Evolutionary conservation across 495 filamentous ascomycete genomes (phyloP), one percentile per base, ranked within the genome.

Genomic region (Penicillium flavigenum): DNA sequence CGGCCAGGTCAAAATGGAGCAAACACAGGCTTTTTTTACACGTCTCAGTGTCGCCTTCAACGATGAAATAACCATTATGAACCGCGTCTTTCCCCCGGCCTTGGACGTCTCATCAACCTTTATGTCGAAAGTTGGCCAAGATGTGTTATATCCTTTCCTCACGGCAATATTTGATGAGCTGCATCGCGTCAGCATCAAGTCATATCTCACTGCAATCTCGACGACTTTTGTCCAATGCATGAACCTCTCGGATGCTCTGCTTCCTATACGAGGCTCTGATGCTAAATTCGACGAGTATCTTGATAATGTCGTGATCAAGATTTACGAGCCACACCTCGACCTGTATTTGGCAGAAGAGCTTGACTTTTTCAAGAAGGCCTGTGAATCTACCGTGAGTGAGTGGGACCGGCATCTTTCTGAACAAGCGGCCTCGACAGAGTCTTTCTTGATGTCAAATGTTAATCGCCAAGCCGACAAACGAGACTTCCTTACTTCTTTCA

Each of bases 401-500:
- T 99, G 94, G 94, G 93, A 96, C 70, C 88, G 88, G 71, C 90
- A 93, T 70, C 81, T 96, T 31, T 88, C 88, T 1, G 94, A 94
- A 54, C 89, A 96, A 70, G 92, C 96, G 47, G 91, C 91, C 32
- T 88, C 88, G 5, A 89, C 88, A 16, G 93, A 98, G 69, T 92
- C 90, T 0, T 93, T 95, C 64, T 90, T 91, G 72, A 96, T 97
- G 92, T 89, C 86, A 9, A 96, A 89, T 65, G 83, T 98, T 66
- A 96, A 91, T 59, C 83, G 95, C 27, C 91, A 96, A 76, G 93
- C 90, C 3, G 95, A 94, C 66, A 99, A 99, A 71, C 86, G 87
- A 44, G 95, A 99, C 70, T 99, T 99, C 65, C 67, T 99, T 61
- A 93, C 85, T 17, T 95, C 92, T 2, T 99, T 99, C 78, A 97